Percentiles rank a stretch among this genome's conserved stretches.
Evolutionary conservation across 2,329 filamentous ascomycete species (phyloP).

Genomic region (Exophiala viscosa): DNA sequence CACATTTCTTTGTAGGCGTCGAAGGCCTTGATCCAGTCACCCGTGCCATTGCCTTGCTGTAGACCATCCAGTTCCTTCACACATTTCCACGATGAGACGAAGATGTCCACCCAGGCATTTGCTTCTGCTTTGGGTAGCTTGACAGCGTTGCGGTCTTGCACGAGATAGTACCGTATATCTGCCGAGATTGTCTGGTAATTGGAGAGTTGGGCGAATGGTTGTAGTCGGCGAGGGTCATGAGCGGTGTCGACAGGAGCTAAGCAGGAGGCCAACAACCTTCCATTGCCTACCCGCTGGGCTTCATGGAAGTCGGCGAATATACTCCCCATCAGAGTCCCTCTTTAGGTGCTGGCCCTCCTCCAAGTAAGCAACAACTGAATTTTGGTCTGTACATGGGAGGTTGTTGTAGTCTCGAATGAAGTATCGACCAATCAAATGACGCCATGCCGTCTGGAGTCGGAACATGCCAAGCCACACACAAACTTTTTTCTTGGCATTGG

Average conservation of each 20-base stretch:
- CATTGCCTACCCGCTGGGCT: slow-evolving; percentile 63
- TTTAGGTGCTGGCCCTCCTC: background rate
- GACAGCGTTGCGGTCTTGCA: slow-evolving; percentile 57
- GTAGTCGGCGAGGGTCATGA: slow-evolving; percentile 62
- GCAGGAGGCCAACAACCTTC: slow-evolving; percentile 69
- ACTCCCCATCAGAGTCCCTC: slow-evolving; percentile 58
- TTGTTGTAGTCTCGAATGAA: no score
- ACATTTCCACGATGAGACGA: slow-evolving; percentile 78
- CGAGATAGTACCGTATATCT: slow-evolving; percentile 67
- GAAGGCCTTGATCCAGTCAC: slow-evolving; percentile 80
- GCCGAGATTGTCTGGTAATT: slow-evolving; percentile 62
- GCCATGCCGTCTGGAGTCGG: background rate
- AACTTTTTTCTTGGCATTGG: no score
- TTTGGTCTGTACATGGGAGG: no score
- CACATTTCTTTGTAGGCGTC: slow-evolving; percentile 84
- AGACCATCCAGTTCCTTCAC: slow-evolving; percentile 67
- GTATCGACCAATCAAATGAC: slow-evolving; percentile 10
- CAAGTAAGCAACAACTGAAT: no score
- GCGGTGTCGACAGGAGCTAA: slow-evolving; percentile 67
- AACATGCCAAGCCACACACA: background rate
- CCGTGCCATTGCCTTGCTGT: slow-evolving; percentile 50
- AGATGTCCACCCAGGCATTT: slow-evolving; percentile 83
- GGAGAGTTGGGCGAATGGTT: slow-evolving; percentile 67
- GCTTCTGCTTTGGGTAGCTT: slow-evolving; percentile 64
- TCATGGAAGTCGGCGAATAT: slow-evolving; percentile 70